phyloP scores from a whole-genome alignment of 768 basidiomycete species.

The Hericium coralloides region DNA sequence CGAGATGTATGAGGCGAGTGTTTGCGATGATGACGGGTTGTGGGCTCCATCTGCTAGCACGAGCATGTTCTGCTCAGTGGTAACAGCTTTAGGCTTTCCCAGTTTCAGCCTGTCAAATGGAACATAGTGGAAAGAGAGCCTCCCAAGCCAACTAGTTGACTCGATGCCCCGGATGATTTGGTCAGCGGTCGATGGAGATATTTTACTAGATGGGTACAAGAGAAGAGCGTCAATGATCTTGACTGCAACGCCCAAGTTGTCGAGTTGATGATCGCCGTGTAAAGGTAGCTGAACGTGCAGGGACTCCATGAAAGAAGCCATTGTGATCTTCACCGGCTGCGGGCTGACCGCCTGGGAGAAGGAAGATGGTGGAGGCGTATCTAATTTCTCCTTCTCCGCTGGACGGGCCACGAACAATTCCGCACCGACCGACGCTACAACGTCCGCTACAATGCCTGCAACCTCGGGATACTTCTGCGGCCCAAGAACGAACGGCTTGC shows the following conservation, averaged over 20 bases:
- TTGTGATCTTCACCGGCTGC: conserved; percentile 33
- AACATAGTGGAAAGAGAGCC: conserved; percentile 62
- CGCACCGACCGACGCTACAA: conserved; percentile 36
- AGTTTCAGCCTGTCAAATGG: conserved; percentile 10
- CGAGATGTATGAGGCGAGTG: conserved; percentile 58
- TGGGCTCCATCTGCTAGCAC: conserved; percentile 92
- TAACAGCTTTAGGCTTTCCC: background rate
- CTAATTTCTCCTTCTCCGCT: conserved; percentile 17
- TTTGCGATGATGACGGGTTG: conserved; percentile 69
- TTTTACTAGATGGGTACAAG: conserved; percentile 26
- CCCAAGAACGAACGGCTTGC: conserved; percentile 58
- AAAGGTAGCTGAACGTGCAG: conserved; percentile 53
- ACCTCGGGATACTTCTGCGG: conserved; percentile 48
- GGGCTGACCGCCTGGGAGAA: conserved; percentile 28
- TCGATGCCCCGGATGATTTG: conserved; percentile 38
- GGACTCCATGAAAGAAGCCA: conserved; percentile 35
- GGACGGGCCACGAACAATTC: conserved; percentile 20
- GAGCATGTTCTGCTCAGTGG: conserved; percentile 16
- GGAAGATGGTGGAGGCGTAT: conserved; percentile 18
- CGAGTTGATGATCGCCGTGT: conserved; percentile 75
- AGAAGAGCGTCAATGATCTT: conserved; percentile 52
- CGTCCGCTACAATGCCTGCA: conserved; percentile 31
- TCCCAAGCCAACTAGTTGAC: conserved; percentile 66
- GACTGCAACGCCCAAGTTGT: conserved; percentile 70
- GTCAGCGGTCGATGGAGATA: conserved; percentile 9